These are phyloP conservation scores for Auriscalpium orientale DNA, from an alignment of 768 basidiomycete species.

Conservation along the genomic window DNA sequence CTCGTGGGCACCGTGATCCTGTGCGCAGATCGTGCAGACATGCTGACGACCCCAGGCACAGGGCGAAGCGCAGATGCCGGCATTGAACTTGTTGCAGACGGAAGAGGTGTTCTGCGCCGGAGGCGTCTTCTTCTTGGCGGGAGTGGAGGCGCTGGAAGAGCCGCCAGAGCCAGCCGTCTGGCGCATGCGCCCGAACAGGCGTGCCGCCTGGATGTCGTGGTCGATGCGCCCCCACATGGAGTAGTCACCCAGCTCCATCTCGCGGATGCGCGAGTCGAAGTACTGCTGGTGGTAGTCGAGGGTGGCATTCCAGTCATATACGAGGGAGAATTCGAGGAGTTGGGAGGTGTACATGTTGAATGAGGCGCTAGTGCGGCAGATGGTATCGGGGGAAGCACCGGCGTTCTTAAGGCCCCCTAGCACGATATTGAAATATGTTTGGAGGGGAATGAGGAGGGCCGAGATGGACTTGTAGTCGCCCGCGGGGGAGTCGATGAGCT, in stretches of 20 bases:
- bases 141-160: neutral
- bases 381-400: neutral
- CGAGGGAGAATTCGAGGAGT: constrained; percentile 4
- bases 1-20: neutral
- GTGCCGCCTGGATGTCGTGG: neutral
- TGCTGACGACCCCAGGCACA: neutral
- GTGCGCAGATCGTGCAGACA: neutral
- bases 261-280: neutral
- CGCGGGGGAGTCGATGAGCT: constrained; percentile 5
- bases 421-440: constrained; percentile 8
- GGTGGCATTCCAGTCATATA: constrained; percentile 8
- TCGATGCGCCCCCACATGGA: constrained; percentile 1
- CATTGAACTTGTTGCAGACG: neutral
- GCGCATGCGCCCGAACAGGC: neutral
- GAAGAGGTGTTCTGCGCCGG: neutral
- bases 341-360: constrained; percentile 3
- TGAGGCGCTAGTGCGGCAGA: neutral
- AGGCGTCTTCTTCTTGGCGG: neutral
- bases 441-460: constrained; percentile 11
- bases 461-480: constrained; percentile 12
- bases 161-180: neutral
- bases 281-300: constrained; percentile 6
- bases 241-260: constrained; percentile 1
- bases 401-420: neutral
- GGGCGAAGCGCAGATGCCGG: neutral